These are phyloP conservation scores for Colletotrichum acutatum DNA, from an alignment of 2,329 filamentous ascomycete genomes.

Conservation along the genomic window DNA sequence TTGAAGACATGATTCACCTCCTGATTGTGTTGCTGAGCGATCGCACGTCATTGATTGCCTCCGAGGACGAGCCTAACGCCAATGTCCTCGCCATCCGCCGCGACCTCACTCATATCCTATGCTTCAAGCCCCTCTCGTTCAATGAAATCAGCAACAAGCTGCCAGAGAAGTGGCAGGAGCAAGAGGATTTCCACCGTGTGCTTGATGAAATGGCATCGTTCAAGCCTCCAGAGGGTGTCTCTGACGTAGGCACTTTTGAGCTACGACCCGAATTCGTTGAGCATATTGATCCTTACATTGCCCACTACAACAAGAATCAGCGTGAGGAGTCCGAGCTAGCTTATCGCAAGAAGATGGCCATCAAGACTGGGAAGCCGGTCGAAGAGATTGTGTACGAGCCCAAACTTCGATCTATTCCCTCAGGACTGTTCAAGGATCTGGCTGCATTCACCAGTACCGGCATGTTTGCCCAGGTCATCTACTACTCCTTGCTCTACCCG, in stretches of 20 bases:
- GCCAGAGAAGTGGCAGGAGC: constrained; percentile 89
- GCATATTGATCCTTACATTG: constrained; percentile 93
- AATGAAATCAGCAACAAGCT: constrained; percentile 89
- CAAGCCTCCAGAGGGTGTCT: constrained; percentile 89
- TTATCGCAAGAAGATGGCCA: constrained; percentile 87
- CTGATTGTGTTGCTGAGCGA: constrained; percentile 92
- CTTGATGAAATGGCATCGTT: constrained; percentile 90
- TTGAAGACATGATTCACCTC: constrained; percentile 95
- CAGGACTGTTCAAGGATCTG: constrained; percentile 81
- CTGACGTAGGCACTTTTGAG: constrained; percentile 94
- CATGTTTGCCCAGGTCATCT: constrained; percentile 90
- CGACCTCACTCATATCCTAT: constrained; percentile 92
- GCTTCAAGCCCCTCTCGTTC: constrained; percentile 95
- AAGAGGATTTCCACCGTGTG: constrained; percentile 86
- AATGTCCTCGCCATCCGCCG: constrained; percentile 80
- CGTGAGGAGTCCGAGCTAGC: constrained; percentile 93
- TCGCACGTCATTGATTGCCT: constrained; percentile 80
- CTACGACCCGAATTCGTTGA: constrained; percentile 87
- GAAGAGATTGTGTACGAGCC: constrained; percentile 94
- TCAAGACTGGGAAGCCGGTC: constrained; percentile 82
- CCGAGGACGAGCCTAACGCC: constrained; percentile 72
- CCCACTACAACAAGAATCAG: constrained; percentile 97
- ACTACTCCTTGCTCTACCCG: constrained; percentile 87
- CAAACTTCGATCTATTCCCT: constrained; percentile 78
- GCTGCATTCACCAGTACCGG: constrained; percentile 84